These are phyloP conservation scores for Sporisorium scitamineum DNA, from an alignment of 1,284 basidiomycete genomes.

Conservation along the genomic window DNA sequence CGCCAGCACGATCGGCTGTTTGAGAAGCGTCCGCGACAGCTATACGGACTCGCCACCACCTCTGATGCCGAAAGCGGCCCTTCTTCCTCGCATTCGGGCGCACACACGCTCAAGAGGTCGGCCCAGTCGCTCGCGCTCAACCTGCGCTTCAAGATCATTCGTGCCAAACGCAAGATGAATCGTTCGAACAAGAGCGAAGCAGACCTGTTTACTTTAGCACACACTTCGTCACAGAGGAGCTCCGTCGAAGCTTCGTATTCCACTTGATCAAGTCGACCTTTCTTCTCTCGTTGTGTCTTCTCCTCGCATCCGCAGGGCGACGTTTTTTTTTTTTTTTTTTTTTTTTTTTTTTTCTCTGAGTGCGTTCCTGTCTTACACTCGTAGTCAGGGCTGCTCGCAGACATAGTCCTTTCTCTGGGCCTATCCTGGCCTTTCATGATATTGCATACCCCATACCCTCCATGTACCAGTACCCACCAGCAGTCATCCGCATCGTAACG, in stretches of 20 bases:
- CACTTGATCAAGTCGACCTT: background rate
- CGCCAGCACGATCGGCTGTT: background rate
- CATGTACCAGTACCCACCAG: background rate
- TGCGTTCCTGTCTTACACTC: background rate
- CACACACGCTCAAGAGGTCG: slow-evolving; percentile 24
- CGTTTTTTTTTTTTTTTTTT: too few species aligned
- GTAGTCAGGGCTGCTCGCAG: background rate
- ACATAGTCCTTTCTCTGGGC: background rate
- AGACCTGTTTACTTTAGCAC: slow-evolving; percentile 10
- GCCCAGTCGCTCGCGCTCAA: slow-evolving; percentile 45
- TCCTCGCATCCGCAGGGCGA: background rate
- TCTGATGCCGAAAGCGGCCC: background rate
- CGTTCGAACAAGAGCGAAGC: slow-evolving; percentile 8
- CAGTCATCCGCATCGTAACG: background rate
- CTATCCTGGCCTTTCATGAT: background rate
- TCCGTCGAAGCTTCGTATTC: slow-evolving; percentile 11
- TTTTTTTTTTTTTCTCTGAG: background rate
- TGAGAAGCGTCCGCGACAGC: background rate
- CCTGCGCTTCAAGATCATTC: slow-evolving; percentile 43
- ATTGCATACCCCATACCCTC: background rate
- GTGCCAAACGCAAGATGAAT: slow-evolving; percentile 30
- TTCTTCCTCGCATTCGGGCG: background rate
- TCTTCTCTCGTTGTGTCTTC: background rate
- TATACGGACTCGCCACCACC: background rate
- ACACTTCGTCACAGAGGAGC: slow-evolving; percentile 12